Conservation (phyloP, 768 basidiomycete species). For the Suillus hirtellus region DNA sequence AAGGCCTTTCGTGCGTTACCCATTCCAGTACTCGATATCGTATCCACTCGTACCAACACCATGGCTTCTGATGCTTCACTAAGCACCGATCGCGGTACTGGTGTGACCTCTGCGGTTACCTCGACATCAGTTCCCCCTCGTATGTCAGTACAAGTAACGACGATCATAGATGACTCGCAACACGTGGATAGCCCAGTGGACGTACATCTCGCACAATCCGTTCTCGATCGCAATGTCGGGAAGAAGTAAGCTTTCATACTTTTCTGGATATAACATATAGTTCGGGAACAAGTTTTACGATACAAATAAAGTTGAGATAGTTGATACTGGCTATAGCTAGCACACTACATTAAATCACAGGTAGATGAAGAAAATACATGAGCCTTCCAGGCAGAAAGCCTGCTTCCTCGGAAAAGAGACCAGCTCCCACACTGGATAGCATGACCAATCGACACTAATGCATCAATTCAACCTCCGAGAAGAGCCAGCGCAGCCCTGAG, state of each 20-base stretch:
- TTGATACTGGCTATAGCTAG: background rate
- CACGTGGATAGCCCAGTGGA: slow-evolving; percentile 36
- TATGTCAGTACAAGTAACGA: slow-evolving; percentile 14
- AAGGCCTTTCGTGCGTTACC: slow-evolving; percentile 47
- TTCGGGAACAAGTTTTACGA: background rate
- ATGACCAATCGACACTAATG: background rate
- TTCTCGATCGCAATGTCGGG: background rate
- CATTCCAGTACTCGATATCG: slow-evolving; percentile 40
- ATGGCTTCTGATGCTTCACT: slow-evolving; percentile 23
- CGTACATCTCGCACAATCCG: slow-evolving; percentile 20
- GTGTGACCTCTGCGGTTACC: background rate
- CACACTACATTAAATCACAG: background rate
- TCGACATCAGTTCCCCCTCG: slow-evolving; percentile 5
- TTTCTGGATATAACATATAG: background rate
- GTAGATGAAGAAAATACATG: slow-evolving; percentile 4
- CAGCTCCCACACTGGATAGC: background rate
- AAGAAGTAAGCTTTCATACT: slow-evolving; percentile 7
- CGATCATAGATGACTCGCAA: slow-evolving; percentile 21
- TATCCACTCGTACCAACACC: slow-evolving; percentile 31
- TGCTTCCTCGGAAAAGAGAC: background rate
- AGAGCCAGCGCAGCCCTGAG: slow-evolving; percentile 70
- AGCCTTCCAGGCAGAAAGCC: background rate
- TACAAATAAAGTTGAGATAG: background rate
- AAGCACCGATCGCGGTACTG: background rate
- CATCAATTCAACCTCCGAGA: slow-evolving; percentile 50